A percentile compares a stretch with the other conserved stretches of the same genome.
These are phyloP conservation scores for Cryptosporidium bovis DNA, from an alignment of 169 alveolate genomes.

Conservation along the genomic window DNA sequence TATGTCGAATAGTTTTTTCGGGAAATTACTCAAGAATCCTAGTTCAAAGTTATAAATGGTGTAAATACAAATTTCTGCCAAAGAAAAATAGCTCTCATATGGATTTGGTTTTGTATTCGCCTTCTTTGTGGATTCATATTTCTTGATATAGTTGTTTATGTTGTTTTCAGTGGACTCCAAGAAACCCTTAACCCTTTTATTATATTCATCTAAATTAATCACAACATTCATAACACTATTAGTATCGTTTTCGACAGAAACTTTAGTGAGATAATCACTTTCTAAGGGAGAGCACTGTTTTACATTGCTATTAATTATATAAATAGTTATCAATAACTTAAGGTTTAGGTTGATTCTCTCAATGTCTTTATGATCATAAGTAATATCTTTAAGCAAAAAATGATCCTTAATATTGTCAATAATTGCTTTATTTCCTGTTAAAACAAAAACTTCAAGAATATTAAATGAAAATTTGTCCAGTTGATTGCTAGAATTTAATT, in stretches of 20 bases:
- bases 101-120: too few species aligned
- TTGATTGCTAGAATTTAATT: slow-evolving; percentile 18
- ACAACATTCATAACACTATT: too few species aligned
- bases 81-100: too few species aligned
- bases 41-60: too few species aligned
- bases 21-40: too few species aligned
- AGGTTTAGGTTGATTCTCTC: slow-evolving; percentile 33
- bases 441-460: slow-evolving; percentile 20
- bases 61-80: too few species aligned
- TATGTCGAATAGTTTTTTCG: background rate
- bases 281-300: too few species aligned
- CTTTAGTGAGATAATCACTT: too few species aligned
- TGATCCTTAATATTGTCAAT: slow-evolving; percentile 31
- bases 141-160: too few species aligned
- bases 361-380: background rate
- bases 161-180: too few species aligned
- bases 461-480: slow-evolving; percentile 36
- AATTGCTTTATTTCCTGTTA: slow-evolving; percentile 12
- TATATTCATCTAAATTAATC: background rate
- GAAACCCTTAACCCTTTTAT: background rate
- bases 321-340: slow-evolving; percentile 20
- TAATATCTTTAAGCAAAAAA: slow-evolving; percentile 12
- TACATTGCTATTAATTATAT: background rate
- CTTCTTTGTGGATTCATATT: too few species aligned
- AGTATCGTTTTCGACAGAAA: too few species aligned